Evolutionary conservation across 2,329 filamentous ascomycete genomes (phyloP).

Genomic region (Dissoconium aciculare): DNA sequence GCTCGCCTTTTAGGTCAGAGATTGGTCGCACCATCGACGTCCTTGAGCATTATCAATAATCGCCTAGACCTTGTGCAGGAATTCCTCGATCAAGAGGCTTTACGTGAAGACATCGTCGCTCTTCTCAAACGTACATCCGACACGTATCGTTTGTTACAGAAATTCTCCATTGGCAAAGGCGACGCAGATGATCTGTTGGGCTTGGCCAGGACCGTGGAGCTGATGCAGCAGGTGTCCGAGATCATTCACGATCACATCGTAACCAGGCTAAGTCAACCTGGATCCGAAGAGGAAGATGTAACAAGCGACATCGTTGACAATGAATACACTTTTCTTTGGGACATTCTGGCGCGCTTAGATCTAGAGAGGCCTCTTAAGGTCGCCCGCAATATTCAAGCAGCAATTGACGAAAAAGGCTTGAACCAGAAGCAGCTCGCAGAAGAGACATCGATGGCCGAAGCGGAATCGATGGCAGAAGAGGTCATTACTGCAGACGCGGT

Average conservation of each 20-base stretch:
- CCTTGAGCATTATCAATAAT: slow-evolving; percentile 57
- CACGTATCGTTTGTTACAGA: slow-evolving; percentile 78
- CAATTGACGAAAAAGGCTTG: slow-evolving; percentile 90
- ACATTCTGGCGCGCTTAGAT: slow-evolving; percentile 41
- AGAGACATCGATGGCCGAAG: slow-evolving; percentile 53
- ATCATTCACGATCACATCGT: slow-evolving; percentile 27
- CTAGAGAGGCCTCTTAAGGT: slow-evolving; percentile 53
- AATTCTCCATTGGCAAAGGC: slow-evolving; percentile 83
- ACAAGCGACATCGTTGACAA: slow-evolving; percentile 18
- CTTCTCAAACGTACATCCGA: slow-evolving; percentile 67
- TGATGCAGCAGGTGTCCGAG: slow-evolving; percentile 50
- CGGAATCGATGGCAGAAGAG: slow-evolving; percentile 59
- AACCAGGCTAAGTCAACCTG: slow-evolving; percentile 15
- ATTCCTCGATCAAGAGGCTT: slow-evolving; percentile 50
- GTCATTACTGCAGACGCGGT: slow-evolving; percentile 52
- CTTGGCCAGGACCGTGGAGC: slow-evolving; percentile 64
- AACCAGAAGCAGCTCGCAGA: slow-evolving; percentile 63
- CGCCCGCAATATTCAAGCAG: slow-evolving; percentile 53
- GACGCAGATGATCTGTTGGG: slow-evolving; percentile 80
- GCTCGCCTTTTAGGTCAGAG: slow-evolving; percentile 70
- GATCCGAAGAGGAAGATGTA: slow-evolving; percentile 4
- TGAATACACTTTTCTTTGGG: slow-evolving; percentile 20
- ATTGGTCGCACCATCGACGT: slow-evolving; percentile 82
- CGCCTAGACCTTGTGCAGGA: slow-evolving; percentile 69
- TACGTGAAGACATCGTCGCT: slow-evolving; percentile 54